Percentiles rank a stretch among this genome's conserved stretches.
Conservation (phyloP, 768 basidiomycete species). For the Kwoniella shandongensis region DNA sequence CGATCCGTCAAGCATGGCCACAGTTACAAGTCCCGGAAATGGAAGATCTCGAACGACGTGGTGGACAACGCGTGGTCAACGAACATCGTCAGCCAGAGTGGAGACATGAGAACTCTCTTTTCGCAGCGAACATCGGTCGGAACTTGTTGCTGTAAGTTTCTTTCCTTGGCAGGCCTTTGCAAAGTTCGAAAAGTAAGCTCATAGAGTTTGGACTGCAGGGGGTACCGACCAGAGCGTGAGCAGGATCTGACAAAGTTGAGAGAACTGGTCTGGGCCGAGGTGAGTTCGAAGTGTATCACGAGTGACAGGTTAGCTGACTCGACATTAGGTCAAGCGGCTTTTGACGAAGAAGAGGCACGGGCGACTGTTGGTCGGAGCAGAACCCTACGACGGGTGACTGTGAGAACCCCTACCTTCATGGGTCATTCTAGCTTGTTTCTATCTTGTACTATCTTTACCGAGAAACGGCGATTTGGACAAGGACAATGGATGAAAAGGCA, state of each 20-base stretch:
- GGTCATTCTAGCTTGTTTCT: too few species aligned
- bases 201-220: slow-evolving; percentile 25
- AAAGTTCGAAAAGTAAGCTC: not conserved
- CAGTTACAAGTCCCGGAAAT: slow-evolving; percentile 43
- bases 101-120: slow-evolving; percentile 45
- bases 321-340: slow-evolving; percentile 33
- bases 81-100: slow-evolving; percentile 18
- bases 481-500: too few species aligned
- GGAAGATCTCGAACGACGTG: slow-evolving; percentile 38
- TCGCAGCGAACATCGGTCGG: slow-evolving; percentile 46
- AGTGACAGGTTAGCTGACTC: not conserved
- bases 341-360: slow-evolving; percentile 40
- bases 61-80: slow-evolving; percentile 16
- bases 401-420: too few species aligned
- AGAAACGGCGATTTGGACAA: too few species aligned
- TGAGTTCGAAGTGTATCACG: slow-evolving; percentile 10
- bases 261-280: slow-evolving; percentile 53
- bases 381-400: slow-evolving; percentile 27
- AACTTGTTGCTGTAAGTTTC: slow-evolving; percentile 46
- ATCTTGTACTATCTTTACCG: too few species aligned
- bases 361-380: slow-evolving; percentile 32
- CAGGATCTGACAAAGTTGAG: slow-evolving; percentile 47
- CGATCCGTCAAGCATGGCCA: slow-evolving; percentile 51
- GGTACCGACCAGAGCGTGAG: slow-evolving; percentile 47
- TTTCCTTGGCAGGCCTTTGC: not conserved